Evolutionary conservation across 257 asterid genomes (phyloP), one percentile per base, ranked within the genome.

Genomic region (Eucommia ulmoides): DNA sequence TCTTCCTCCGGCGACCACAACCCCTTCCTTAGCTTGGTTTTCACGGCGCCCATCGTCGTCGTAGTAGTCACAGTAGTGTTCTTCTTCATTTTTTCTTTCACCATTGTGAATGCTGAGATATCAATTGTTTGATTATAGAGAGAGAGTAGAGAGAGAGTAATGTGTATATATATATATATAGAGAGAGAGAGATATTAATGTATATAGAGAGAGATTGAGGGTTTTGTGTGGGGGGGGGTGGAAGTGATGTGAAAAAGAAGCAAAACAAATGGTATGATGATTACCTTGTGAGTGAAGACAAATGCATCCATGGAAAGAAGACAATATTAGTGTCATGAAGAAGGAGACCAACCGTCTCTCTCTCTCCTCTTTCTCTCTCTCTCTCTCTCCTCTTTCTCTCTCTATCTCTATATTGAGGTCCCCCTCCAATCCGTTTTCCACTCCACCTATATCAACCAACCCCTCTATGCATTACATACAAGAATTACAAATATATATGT

Each of bases 281-380:
- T 75, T 71, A 78, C 69, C 94, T 84, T 88, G 94, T 73, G 97
- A 81, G 92, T 88, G 97, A 88, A 88, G 97, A 81, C 77, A 83
- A 74, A 70, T 61, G 58, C 69, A 67, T 65, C 68, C 60, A 61
- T 52, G 61, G 44, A 62, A 55, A n/a, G n/a, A n/a, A 42, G n/a
- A 38, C 6, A 11, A 46, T 7, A 71, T n/a, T 62, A 68, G 94
- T 80, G 93, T 80, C 93, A 82, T 77, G 75, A 80, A 80, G 82
- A 84, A 81, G 93, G 70, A 81, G 84, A 74, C 79, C 74, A 67
- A 51, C 65, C 66, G 60, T 72, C 82, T 58, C 77, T 61, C 61
- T 82, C 83, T 44, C 52, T 44, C 48, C 46, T 50, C n/a, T n/a
- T n/a, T n/a, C n/a, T n/a, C n/a, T n/a, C n/a, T n/a, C n/a, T n/a